Conservation (phyloP, 2,329 filamentous ascomycete genomes). For the Helotiales sp. region DNA sequence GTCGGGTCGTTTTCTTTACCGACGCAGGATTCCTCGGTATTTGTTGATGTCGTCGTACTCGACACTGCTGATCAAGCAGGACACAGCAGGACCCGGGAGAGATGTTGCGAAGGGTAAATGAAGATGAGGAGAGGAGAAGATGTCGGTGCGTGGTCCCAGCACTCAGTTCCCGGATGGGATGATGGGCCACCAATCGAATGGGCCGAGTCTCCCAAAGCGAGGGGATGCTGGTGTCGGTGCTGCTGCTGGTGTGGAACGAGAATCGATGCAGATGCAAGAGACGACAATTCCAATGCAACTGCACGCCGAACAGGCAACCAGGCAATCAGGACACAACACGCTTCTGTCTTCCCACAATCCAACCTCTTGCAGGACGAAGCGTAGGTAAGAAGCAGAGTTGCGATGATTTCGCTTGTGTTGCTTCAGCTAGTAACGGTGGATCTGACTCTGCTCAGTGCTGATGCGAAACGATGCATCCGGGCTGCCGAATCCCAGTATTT, state of each 20-base stretch:
- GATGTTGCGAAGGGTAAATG: not conserved
- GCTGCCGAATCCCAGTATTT: too few species aligned
- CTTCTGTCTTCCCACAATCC: too few species aligned
- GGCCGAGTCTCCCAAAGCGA: too few species aligned
- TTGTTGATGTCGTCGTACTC: not conserved
- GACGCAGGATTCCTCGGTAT: not conserved
- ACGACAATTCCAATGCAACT: not conserved
- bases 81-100: too few species aligned
- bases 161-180: not conserved
- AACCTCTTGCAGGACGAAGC: not conserved
- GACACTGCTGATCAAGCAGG: too few species aligned
- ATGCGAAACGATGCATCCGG: too few species aligned
- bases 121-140: not conserved
- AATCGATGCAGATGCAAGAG: not conserved
- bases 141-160: too few species aligned
- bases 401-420: not conserved
- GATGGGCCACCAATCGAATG: not conserved
- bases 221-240: not conserved
- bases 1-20: not conserved
- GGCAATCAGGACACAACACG: constrained; percentile 1
- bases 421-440: too few species aligned
- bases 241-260: not conserved
- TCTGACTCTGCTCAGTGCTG: too few species aligned
- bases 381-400: not conserved
- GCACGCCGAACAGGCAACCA: not conserved